These are phyloP conservation scores for Bipolaris victoriae DNA, from an alignment of 2,329 filamentous ascomycete species.

Conservation along the genomic window DNA sequence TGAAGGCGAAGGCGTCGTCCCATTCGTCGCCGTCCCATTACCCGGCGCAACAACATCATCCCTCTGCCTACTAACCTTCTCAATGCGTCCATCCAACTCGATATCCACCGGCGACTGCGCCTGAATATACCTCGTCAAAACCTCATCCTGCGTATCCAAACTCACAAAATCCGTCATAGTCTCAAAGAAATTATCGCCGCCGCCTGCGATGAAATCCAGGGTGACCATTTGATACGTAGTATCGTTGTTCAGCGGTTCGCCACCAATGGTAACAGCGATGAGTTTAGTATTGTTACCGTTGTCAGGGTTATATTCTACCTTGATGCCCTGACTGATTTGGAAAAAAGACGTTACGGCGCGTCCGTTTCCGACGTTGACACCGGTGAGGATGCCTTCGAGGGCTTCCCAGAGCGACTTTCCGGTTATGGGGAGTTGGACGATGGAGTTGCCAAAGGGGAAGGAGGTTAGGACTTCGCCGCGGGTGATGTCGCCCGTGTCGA, in stretches of 20 bases:
- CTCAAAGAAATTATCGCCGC: conserved; percentile 66
- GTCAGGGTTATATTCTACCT: conserved; percentile 63
- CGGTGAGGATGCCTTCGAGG: conserved; percentile 65
- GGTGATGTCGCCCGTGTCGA: conserved; percentile 66
- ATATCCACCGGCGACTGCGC: conserved; percentile 58
- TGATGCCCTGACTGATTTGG: conserved; percentile 64
- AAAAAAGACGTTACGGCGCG: conserved; percentile 63
- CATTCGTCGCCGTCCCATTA: conserved; percentile 27
- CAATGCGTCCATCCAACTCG: conserved; percentile 57
- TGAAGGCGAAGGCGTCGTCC: conserved; percentile 24
- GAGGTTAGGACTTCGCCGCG: conserved; percentile 68
- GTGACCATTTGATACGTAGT: conserved; percentile 65
- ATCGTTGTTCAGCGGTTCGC: conserved; percentile 54
- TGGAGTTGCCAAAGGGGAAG: conserved; percentile 70
- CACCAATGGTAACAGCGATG: conserved; percentile 60
- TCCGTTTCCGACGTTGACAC: conserved; percentile 62
- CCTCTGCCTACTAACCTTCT: conserved; percentile 34
- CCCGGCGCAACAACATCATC: conserved; percentile 17
- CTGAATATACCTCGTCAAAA: conserved; percentile 59
- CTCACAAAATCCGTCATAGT: conserved; percentile 51
- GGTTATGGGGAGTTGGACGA: conserved; percentile 63
- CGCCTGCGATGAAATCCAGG: conserved; percentile 65
- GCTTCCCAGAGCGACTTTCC: conserved; percentile 63
- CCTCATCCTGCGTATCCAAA: conserved; percentile 62
- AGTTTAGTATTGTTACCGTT: conserved; percentile 59